These are phyloP conservation scores for Hortaea werneckii DNA, from an alignment of 2,329 filamentous ascomycete genomes.

Conservation along the genomic window DNA sequence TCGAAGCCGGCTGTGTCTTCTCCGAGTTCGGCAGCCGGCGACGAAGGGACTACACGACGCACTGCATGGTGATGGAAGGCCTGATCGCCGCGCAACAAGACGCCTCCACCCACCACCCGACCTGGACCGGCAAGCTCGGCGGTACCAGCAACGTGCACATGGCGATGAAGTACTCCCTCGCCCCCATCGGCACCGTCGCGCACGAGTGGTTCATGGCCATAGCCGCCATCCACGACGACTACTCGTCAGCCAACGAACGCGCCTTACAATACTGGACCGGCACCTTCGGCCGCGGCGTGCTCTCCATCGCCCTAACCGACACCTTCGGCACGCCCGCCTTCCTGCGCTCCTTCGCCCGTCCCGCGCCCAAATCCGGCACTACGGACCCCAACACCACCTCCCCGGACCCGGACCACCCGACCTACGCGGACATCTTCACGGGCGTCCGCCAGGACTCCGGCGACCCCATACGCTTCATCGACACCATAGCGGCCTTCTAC, in stretches of 20 bases:
- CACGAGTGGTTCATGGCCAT: conserved; percentile 99
- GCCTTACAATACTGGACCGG: conserved; percentile 82
- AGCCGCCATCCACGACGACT: conserved; percentile 80
- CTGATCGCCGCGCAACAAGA: conserved; percentile 70
- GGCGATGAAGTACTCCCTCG: conserved; percentile 80
- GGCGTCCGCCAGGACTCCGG: conserved; percentile 88
- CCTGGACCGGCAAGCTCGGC: conserved; percentile 61
- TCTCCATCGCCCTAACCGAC: conserved; percentile 77
- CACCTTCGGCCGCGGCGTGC: conserved; percentile 70
- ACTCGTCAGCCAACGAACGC: conserved; percentile 71
- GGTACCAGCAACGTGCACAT: conserved; percentile 97
- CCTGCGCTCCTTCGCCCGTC: conserved; percentile 69
- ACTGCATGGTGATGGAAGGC: conserved; percentile 81
- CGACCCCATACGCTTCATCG: conserved; percentile 70
- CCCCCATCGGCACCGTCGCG: conserved; percentile 79
- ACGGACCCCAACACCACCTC: conserved; percentile 11
- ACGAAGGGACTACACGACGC: conserved; percentile 86
- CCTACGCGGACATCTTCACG: conserved; percentile 72
- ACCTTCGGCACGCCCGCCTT: conserved; percentile 92
- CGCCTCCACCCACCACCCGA: conserved; percentile 44
- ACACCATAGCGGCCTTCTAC: conserved; percentile 73
- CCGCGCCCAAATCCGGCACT: conserved; percentile 32
- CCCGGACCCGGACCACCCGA: conserved; percentile 26
- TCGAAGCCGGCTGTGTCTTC: conserved; percentile 76
- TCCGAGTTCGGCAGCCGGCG: conserved; percentile 91